Evolutionary conservation across 768 basidiomycete species (phyloP), one percentile per base, ranked within the genome.

Genomic region (Macrocybe gigantea): DNA sequence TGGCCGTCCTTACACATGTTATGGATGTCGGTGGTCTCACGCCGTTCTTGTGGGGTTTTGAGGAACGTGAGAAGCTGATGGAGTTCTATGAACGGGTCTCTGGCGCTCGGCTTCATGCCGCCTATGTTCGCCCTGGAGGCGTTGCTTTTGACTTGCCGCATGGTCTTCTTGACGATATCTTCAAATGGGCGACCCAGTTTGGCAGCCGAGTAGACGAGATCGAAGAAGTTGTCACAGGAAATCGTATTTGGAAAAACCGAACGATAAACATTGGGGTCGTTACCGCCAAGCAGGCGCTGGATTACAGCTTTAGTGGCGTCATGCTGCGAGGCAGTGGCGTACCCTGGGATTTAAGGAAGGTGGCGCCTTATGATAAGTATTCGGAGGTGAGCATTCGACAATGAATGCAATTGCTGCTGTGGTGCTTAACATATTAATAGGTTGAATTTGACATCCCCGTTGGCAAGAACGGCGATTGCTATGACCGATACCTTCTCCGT

Each of bases 11-110:
- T 37, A 90, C 94, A 1, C 92, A 94, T 66, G 85, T 89, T 45
- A 93, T 93, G 89, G 93, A 99, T 60, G 95, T 99, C 53, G 95
- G 95, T 64, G 95, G 92, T 49, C 80, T 99, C 7, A 99, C 95
- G 2, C 95, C 95, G 34, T 99, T 97, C 84, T 75, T 99, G 31
- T 99, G 95, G 93, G 95, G 95, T 58, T 98, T 98, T 76, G 95
- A 98, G 69, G 95, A 99, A 68, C 92, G 95, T 48, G 95, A 98
- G 72, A 99, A 99, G 75, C 82, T 98, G 53, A 98, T 98, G 95
- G 95, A 99, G 64, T 99, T 98, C 70, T 99, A 99, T 66, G 95
- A 99, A 70, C 93, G 95, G 48, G 95, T 98, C 36, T 97, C 94
- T 7, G 95, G 95, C 54, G 95, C 95, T 5, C 93, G 95, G 47